Evolutionary conservation across 495 filamentous ascomycete species (phyloP), one percentile per base, ranked within the genome.

Genomic region (Aeminium ludgeri): DNA sequence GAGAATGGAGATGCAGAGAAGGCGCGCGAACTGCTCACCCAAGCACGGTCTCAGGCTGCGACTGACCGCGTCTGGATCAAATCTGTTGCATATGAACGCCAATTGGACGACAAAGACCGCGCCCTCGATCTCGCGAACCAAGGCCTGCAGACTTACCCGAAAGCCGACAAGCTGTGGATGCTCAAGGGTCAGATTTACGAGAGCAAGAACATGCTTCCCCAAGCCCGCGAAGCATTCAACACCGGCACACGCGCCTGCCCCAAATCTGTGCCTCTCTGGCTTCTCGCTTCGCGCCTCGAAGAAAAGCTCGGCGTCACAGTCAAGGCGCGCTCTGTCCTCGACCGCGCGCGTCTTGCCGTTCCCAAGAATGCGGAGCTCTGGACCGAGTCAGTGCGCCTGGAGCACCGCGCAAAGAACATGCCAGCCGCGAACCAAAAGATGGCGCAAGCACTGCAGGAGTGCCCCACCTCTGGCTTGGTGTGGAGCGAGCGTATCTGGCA

Each of bases 181-280:
- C 83, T 93, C 66, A 99, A 96, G 61, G 89, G 91, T 3, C 89
- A 99, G 50, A 83, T 96, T 45, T 99, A 96, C 68, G 81, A 93
- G 50, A 63, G 72, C 12, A 70, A 81, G 38, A 70, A 66, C 45
- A 81, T 81, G 55, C 62, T 81, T 29, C 76, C 82, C 0, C 80
- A 91, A 55, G 89, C 91, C 3, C 73, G 86, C 34, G 85, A 99
- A 55, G 86, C 91, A 0, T 96, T 89, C 61, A 73, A 72, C 46
- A 80, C 81, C 28, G 89, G 91, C 31, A 91, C 84, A 2, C 79
- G 86, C 35, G 86, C 83, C 12, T 86, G 82, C 36, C 70, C 84
- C 3, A 76, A 79, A 19, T 84, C 82, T 1, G 74, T 87, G 1
- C 76, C 86, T 0, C 71, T 99, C 10, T 96, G 85, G 82, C 70